Conservation (phyloP, 805 yeast genomes). For the Lipomyces chichibuensis region DNA sequence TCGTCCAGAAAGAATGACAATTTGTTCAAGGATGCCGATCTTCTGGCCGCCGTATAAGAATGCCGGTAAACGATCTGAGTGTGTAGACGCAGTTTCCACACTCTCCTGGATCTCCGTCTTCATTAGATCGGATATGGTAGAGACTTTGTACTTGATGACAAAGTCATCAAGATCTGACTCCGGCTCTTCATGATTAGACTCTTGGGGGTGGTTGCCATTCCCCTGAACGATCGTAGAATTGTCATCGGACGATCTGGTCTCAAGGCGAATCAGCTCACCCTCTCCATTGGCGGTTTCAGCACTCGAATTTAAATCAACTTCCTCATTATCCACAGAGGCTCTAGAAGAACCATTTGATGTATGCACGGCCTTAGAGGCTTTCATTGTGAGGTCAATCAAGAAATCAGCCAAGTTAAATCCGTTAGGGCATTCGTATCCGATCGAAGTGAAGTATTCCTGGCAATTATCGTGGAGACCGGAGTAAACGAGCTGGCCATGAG, state of each 20-base stretch:
- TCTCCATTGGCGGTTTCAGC: constrained; percentile 12
- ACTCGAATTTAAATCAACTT: constrained; percentile 6
- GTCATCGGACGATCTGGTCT: constrained; percentile 13
- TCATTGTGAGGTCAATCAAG: constrained; percentile 78
- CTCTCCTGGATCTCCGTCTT: constrained; percentile 38
- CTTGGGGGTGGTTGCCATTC: neutral
- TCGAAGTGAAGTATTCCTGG: constrained; percentile 69
- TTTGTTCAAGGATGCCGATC: constrained; percentile 67
- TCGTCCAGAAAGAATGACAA: constrained; percentile 75
- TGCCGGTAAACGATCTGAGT: constrained; percentile 21
- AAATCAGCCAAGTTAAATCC: constrained; percentile 95
- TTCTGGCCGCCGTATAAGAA: constrained; percentile 42
- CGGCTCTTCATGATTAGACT: constrained; percentile 3
- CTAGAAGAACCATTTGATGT: constrained; percentile 12
- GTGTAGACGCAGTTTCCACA: constrained; percentile 16
- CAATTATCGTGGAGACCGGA: constrained; percentile 83
- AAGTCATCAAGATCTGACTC: constrained; percentile 39
- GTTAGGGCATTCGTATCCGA: constrained; percentile 81
- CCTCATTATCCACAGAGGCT: neutral
- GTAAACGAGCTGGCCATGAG: constrained; percentile 83
- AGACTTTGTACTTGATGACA: constrained; percentile 40
- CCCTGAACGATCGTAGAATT: neutral
- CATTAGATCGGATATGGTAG: constrained; percentile 38
- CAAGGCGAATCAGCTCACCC: constrained; percentile 26
- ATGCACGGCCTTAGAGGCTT: constrained; percentile 41